Evolutionary conservation across 202 grass and related monocot species (phyloP).

Genomic region (Eragrostis tef): DNA sequence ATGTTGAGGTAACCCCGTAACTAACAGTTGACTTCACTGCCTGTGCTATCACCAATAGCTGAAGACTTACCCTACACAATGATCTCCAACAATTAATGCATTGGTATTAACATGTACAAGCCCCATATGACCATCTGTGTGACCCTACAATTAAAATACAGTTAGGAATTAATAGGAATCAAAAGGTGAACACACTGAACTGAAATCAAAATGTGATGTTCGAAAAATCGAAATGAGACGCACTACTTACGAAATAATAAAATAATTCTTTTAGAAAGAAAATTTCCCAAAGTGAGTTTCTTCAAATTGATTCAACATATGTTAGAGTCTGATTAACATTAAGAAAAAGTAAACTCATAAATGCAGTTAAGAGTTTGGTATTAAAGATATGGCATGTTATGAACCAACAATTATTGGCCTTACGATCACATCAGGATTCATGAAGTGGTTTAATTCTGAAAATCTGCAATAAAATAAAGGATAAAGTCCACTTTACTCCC

Average conservation of each 20-base stretch:
- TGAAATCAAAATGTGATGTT: background rate
- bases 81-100: conserved; percentile 87
- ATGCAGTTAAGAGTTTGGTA: conserved; percentile 4
- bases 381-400: background rate
- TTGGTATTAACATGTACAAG: conserved; percentile 81
- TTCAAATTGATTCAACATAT: conserved; percentile 16
- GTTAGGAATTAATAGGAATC: background rate
- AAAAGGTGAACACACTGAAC: background rate
- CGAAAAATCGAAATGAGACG: background rate
- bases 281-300: conserved; percentile 9
- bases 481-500: too few relatives aligned
- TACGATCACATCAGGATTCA: conserved; percentile 30
- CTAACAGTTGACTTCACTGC: conserved; percentile 25
- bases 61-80: conserved; percentile 92
- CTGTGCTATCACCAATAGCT: background rate
- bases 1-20: conserved; percentile 2
- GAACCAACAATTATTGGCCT: background rate
- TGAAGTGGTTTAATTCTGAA: conserved; percentile 3
- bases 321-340: background rate
- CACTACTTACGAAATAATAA: background rate
- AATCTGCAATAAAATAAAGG: conserved; percentile 13
- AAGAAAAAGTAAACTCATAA: background rate
- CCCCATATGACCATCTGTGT: conserved; percentile 92
- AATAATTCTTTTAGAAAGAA: background rate
- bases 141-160: conserved; percentile 59